Evolutionary conservation across 1,139 yeast genomes (phyloP), one percentile per base, ranked within the genome.

Genomic region (Pichia sp.): DNA sequence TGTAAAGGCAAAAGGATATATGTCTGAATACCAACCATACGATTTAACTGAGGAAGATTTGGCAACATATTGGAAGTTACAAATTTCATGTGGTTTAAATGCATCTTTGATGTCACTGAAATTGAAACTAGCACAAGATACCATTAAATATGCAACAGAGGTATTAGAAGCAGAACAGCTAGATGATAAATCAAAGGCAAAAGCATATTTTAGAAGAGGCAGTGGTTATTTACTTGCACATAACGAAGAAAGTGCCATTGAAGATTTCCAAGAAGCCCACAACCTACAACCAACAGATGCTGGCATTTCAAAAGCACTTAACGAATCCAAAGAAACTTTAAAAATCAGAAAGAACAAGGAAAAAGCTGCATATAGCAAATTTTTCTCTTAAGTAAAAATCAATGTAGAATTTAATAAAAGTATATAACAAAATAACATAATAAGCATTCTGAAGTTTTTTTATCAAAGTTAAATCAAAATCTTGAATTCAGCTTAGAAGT

Each of bases 141-240:
- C 83, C 0, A 69, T 87, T 44, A 66, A 69, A 40, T 79, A 85
- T 2, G 78, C 95, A 3, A 67, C 79, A 4, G 78, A 78, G 45
- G 96, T 88, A 0, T 72, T 87, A 48, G 83, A 75, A 37, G 76
- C 75, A 31, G 83, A 81, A 42, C 75, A 70, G 3, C 71, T 84
- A 10, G 87, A 80, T 46, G 84, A 78, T 48, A 78, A 80, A 57
- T 80, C 86, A 32, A 78, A 76, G 64, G 88, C 95, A 7, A 90
- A 90, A 71, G 96, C 96, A 0, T 72, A 78, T 46, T 90, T 85
- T 71, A 81, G 97, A 64, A 81, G 88, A 67, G 97, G 96, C 36
- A 71, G 78, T 61, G 97, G 95, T 1, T 74, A 80, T 58, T 67
- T 79, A 49, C 69, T 78, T 29, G 69, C 73, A 32, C 84, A 84